These are phyloP conservation scores for Boletus sensibilis DNA, from an alignment of 768 basidiomycete species.

Conservation along the genomic window DNA sequence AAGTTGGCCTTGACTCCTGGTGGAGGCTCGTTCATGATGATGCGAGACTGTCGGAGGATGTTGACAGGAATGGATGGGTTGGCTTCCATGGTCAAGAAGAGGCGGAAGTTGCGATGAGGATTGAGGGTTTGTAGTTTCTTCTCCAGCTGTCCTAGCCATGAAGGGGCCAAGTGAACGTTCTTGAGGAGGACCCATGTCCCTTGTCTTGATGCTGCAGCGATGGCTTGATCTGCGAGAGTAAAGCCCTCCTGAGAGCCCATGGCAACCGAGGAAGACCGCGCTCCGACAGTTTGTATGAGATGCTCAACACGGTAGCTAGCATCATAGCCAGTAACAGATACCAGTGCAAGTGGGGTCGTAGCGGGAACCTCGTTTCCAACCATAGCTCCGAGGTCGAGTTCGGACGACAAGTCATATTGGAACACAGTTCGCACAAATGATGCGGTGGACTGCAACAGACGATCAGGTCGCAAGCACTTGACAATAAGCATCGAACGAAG, in stretches of 20 bases:
- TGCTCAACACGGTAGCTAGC: constrained; percentile 96
- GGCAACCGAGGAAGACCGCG: constrained; percentile 84
- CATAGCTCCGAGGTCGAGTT: constrained; percentile 74
- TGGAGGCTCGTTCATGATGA: constrained; percentile 98
- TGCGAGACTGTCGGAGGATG: constrained; percentile 91
- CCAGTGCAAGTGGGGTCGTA: constrained; percentile 80
- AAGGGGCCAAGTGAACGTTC: constrained; percentile 94
- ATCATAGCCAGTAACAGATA: constrained; percentile 95
- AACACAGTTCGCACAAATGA: constrained; percentile 76
- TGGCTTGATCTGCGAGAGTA: constrained; percentile 92
- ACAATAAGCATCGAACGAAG: constrained; percentile 76
- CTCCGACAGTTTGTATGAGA: constrained; percentile 72
- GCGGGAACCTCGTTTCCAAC: constrained; percentile 78
- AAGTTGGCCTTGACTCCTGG: constrained; percentile 97
- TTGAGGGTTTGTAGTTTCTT: constrained; percentile 93
- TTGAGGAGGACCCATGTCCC: constrained; percentile 97
- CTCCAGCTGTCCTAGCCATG: constrained; percentile 94
- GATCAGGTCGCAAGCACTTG: constrained; percentile 92
- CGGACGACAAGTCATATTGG: constrained; percentile 74
- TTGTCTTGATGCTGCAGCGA: constrained; percentile 86
- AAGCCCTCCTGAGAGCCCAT: constrained; percentile 99
- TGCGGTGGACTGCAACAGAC: constrained; percentile 80
- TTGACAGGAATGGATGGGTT: constrained; percentile 94
- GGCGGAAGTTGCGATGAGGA: constrained; percentile 87
- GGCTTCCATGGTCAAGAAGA: constrained; percentile 98